Evolutionary conservation across 805 yeast genomes (phyloP).

Genomic region (Kluyveromyces lactis): DNA sequence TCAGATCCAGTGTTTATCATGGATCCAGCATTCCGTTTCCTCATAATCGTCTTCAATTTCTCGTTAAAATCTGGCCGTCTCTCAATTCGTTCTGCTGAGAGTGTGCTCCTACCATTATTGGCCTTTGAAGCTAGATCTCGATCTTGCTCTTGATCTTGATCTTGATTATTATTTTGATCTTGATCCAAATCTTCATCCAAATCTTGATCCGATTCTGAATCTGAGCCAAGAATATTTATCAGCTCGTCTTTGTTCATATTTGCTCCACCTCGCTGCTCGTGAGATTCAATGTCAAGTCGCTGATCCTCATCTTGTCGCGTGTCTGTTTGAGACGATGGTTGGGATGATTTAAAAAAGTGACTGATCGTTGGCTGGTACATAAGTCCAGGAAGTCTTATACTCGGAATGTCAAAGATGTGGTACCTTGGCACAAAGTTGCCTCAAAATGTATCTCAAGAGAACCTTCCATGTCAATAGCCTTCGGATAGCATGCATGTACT

Average conservation of each 20-base stretch:
- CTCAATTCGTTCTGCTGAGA: constrained; percentile 1
- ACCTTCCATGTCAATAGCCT: too few relatives aligned
- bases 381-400: too few relatives aligned
- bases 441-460: background rate
- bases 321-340: background rate
- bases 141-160: too few relatives aligned
- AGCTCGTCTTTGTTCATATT: background rate
- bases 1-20: background rate
- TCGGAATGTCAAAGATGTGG: too few relatives aligned
- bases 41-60: constrained; percentile 8
- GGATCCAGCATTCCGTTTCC: constrained; percentile 2
- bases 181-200: too few relatives aligned
- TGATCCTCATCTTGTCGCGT: too few relatives aligned
- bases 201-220: background rate
- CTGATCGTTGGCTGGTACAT: constrained; percentile 24
- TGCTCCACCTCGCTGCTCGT: too few relatives aligned
- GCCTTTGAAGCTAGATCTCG: constrained; percentile 1
- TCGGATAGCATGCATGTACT: too few relatives aligned
- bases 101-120: background rate
- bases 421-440: background rate
- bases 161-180: too few relatives aligned
- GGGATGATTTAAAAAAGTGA: constrained; percentile 20
- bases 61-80: constrained; percentile 4
- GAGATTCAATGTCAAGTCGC: too few relatives aligned
- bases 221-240: background rate